Base-by-base conservation (phyloP, 306 rosid genomes). In the Vicia sativa region DNA sequence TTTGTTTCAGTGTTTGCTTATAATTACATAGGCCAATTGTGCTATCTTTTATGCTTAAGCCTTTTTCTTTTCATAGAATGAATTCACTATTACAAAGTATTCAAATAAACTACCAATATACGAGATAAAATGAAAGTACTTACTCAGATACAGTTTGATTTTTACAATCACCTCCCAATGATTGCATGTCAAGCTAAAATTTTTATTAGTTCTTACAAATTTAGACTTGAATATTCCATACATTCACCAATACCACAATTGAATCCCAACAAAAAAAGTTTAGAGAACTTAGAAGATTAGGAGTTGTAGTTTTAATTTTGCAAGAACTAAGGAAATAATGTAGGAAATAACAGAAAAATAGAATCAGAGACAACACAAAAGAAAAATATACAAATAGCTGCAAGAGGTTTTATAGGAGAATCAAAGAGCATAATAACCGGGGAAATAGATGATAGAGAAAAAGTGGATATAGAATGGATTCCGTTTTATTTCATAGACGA, bases 31-130 rank as follows among this genome's bases (percentile, higher is more conserved):
- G 62, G 12, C 19, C 41, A 56, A 13, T 9, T 4, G 5, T 50
- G 29, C 13, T 50, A 50, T 50, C 3, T 19, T 50, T 14, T 34
- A 58, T 58, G 25, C 25, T 9, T 7, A 14, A 58, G 25, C 43
- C 2, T 4, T 58, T 31, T 58, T 58, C n/a, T 58, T 21, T n/a
- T 29, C 63, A 29, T 57, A 31, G 63, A 57, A 57, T 31, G 43
- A 29, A 8, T 57, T 28, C 12, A 13, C 41, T 13, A 26, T 26
- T 55, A 55, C 61, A 26, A 12, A 11, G 35, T 15, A 6, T 12
- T 13, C 4, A 16, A 2, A 15, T 48, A 15, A 48, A 48, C 6
- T 48, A 15, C 54, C 26, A 3, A 48, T 15, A 9, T 48, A n/a
- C n/a, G 23, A 8, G 9, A 16, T 15, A 16, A 0, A 46, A 7